These are phyloP conservation scores for Candida rishiriensis DNA, from an alignment of 805 yeast genomes.

Conservation along the genomic window DNA sequence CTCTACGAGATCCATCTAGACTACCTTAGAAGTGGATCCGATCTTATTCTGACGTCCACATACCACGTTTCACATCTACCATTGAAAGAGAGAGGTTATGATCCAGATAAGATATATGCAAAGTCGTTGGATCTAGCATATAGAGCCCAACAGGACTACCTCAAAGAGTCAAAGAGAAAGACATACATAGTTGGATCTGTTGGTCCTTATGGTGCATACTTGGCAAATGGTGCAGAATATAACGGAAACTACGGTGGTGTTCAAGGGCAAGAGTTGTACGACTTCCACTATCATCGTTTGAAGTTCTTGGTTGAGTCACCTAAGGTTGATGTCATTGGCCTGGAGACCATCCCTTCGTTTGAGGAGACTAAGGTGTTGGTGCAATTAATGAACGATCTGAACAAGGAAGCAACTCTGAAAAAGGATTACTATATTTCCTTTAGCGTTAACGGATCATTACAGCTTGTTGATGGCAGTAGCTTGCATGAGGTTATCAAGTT, in stretches of 20 bases:
- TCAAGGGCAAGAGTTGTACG: slow-evolving; percentile 33
- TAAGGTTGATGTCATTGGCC: slow-evolving; percentile 51
- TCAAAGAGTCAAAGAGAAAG: slow-evolving; percentile 8
- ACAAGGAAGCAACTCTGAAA: slow-evolving; percentile 2
- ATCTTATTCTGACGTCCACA: slow-evolving; percentile 50
- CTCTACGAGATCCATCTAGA: slow-evolving; percentile 45
- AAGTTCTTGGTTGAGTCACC: slow-evolving; percentile 33
- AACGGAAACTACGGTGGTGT: slow-evolving; percentile 57
- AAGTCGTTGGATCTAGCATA: slow-evolving; percentile 23
- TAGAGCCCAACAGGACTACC: slow-evolving; percentile 15
- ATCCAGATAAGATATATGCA: slow-evolving; percentile 17
- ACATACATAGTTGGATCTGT: slow-evolving; percentile 53
- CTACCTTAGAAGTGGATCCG: slow-evolving; percentile 52
- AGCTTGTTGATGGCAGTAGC: slow-evolving; percentile 49
- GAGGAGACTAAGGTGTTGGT: slow-evolving; percentile 51
- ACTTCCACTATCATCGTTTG: slow-evolving; percentile 49
- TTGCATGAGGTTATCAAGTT: slow-evolving; percentile 29
- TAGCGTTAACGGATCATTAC: slow-evolving; percentile 35
- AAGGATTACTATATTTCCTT: slow-evolving; percentile 28
- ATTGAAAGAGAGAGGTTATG: slow-evolving; percentile 24
- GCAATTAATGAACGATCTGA: slow-evolving; percentile 32
- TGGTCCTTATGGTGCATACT: slow-evolving; percentile 74
- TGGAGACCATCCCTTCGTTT: slow-evolving; percentile 70
- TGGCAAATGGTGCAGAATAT: slow-evolving; percentile 68
- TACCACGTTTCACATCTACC: slow-evolving; percentile 54